Percentiles rank a stretch among this genome's conserved stretches.
Conservation (phyloP, 2,329 filamentous ascomycete genomes). For the Chaetothyriales sp. region DNA sequence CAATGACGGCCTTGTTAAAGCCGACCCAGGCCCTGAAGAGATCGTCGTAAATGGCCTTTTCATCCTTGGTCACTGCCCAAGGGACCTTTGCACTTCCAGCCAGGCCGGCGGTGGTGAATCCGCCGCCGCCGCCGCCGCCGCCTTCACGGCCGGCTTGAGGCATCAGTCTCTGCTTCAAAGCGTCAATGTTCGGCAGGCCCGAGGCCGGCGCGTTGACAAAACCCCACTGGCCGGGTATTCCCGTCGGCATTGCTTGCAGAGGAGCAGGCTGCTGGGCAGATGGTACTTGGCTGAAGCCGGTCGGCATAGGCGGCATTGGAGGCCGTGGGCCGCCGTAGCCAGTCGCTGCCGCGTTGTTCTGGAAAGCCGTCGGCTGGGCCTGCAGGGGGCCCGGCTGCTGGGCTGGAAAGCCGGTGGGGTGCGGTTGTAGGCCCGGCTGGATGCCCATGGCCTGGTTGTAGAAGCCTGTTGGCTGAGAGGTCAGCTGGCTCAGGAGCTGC, state of each 20-base stretch:
- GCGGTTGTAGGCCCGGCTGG: conserved; percentile 35
- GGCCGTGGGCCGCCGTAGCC: conserved; percentile 70
- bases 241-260: conserved; percentile 87
- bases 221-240: conserved; percentile 91
- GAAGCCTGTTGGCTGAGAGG: conserved; percentile 39
- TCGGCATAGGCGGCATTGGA: conserved; percentile 73
- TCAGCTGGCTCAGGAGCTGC: conserved; percentile 44
- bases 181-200: conserved; percentile 86
- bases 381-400: conserved; percentile 31
- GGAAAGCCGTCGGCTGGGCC: conserved; percentile 57
- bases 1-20: conserved; percentile 80
- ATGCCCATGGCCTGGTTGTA: conserved; percentile 55
- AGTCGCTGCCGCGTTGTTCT: conserved; percentile 56
- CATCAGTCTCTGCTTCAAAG: conserved; percentile 90
- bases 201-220: conserved; percentile 84
- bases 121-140: too few species aligned
- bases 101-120: conserved; percentile 72
- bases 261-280: conserved; percentile 53
- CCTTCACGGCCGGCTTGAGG: conserved; percentile 86
- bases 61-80: conserved; percentile 97
- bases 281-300: conserved; percentile 50
- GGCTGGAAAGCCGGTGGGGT: conserved; percentile 26
- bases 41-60: conserved; percentile 92
- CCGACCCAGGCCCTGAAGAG: conserved; percentile 96
- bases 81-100: conserved; percentile 91